Evolutionary conservation across 108 stramenopile species (phyloP), one percentile per base, ranked within the genome.

Genomic region (Cylindrotheca fusiformis): DNA sequence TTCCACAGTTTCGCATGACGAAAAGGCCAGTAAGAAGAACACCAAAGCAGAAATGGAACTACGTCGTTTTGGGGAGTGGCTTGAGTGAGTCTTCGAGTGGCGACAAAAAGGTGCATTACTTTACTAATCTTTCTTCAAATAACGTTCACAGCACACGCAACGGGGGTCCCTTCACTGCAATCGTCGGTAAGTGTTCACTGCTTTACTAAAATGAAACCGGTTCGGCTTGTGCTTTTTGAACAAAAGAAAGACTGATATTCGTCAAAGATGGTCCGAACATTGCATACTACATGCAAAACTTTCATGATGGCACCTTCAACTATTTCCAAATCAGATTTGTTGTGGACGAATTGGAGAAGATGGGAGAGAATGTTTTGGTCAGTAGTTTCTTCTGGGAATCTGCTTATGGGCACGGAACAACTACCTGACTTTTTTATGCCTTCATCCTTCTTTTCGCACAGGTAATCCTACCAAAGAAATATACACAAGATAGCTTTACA

Each of bases 231-330:
- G 18, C 12, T 3, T 49, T 31, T 56, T 56, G n/a, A 62, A 51
- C 21, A 21, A 8, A 26, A 6, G 22, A 25, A 44, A 10, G 30
- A 26, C 28, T 20, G 29, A 28, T n/a, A 45, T 44, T 12, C 18
- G 65, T 22, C 48, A 8, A 33, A 74, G 84, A 88, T 75, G 87
- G 91, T 45, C 75, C 88, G 30, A 93, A 93, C 61, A 72, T 87
- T 24, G 91, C 79, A 3, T 91, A 90, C 46, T 93, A 83, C 61
- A 82, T 85, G 78, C 92, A 93, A 68, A 89, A 81, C 51, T 94
- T 87, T 63, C 75, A 82, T 19, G 62, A 80, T 29, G 92, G 91
- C 14, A 63, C 24, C 18, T 83, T 90, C 68, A 83, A 74, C 48
- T 89, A 74, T 58, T 69, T 76, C 45, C 84, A 87, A 72, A 72